Percentiles rank a stretch among this genome's conserved stretches.
Conservation (phyloP, 1,284 basidiomycete genomes). For the Naganishia sp. region DNA sequence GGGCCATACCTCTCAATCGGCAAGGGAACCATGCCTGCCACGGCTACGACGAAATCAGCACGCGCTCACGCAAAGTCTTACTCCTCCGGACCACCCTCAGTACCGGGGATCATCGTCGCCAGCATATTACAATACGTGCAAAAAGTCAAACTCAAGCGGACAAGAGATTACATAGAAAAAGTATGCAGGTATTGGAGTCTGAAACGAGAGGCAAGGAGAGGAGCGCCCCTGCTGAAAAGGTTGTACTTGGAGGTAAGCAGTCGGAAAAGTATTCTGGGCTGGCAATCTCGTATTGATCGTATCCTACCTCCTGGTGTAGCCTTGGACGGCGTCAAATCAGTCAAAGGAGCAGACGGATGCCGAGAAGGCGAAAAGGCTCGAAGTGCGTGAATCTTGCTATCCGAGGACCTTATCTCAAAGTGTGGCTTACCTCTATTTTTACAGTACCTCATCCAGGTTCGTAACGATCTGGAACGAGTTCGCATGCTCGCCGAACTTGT, state of each 20-base stretch:
- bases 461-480: slow-evolving; percentile 75
- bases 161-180: slow-evolving; percentile 71
- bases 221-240: slow-evolving; percentile 89
- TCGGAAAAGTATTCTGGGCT: neutral
- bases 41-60: slow-evolving; percentile 54
- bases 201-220: slow-evolving; percentile 87
- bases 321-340: slow-evolving; percentile 83
- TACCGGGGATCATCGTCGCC: slow-evolving; percentile 60
- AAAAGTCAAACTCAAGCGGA: slow-evolving; percentile 73
- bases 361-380: slow-evolving; percentile 81
- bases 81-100: slow-evolving; percentile 58
- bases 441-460: slow-evolving; percentile 70
- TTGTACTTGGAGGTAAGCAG: slow-evolving; percentile 76
- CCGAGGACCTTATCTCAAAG: neutral
- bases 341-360: slow-evolving; percentile 72
- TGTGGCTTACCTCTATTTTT: neutral
- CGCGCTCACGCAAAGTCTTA: slow-evolving; percentile 61
- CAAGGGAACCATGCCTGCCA: neutral
- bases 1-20: slow-evolving; percentile 5
- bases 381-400: slow-evolving; percentile 56
- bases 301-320: slow-evolving; percentile 51
- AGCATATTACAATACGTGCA: slow-evolving; percentile 75
- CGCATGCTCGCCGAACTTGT: slow-evolving; percentile 70
- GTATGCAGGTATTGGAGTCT: slow-evolving; percentile 95
- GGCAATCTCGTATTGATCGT: neutral